Evolutionary conservation across 192 early-diverging fungal genomes (phyloP).

Genomic region (Backusella mclennaniae): DNA sequence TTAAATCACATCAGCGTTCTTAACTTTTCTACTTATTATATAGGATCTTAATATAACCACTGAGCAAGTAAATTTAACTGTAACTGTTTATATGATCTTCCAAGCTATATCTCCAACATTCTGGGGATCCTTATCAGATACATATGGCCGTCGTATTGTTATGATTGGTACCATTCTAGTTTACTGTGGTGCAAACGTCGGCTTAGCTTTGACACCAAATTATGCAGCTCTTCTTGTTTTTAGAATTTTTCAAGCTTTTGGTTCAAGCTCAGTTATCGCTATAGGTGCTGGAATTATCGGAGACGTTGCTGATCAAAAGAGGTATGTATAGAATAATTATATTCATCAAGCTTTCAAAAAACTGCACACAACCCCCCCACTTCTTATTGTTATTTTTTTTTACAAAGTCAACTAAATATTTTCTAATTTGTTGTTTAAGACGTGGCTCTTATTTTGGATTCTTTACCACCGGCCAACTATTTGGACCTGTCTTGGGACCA

Average conservation of each 20-base stretch:
- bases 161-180: slow-evolving; percentile 29
- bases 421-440: neutral
- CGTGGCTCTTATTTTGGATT: neutral
- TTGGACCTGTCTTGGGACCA: slow-evolving; percentile 30
- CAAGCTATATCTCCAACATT: slow-evolving; percentile 35
- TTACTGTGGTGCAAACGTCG: slow-evolving; percentile 28
- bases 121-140: slow-evolving; percentile 38
- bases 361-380: too few species aligned
- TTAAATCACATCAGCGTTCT: neutral
- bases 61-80: slow-evolving; percentile 14
- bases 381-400: too few species aligned
- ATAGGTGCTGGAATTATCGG: slow-evolving; percentile 21
- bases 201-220: slow-evolving; percentile 21
- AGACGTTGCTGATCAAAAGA: slow-evolving; percentile 11
- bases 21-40: neutral
- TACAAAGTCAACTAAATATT: too few species aligned
- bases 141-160: slow-evolving; percentile 31
- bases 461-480: neutral
- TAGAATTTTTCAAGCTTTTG: slow-evolving; percentile 36
- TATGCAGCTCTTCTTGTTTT: slow-evolving; percentile 23
- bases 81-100: slow-evolving; percentile 26
- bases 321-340: neutral
- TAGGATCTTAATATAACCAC: slow-evolving; percentile 7
- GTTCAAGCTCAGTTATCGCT: slow-evolving; percentile 35
- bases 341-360: too few species aligned